Evolutionary conservation across 2,329 filamentous ascomycete species (phyloP), one percentile per base, ranked within the genome.

Genomic region (Aspergillus neoniger): DNA sequence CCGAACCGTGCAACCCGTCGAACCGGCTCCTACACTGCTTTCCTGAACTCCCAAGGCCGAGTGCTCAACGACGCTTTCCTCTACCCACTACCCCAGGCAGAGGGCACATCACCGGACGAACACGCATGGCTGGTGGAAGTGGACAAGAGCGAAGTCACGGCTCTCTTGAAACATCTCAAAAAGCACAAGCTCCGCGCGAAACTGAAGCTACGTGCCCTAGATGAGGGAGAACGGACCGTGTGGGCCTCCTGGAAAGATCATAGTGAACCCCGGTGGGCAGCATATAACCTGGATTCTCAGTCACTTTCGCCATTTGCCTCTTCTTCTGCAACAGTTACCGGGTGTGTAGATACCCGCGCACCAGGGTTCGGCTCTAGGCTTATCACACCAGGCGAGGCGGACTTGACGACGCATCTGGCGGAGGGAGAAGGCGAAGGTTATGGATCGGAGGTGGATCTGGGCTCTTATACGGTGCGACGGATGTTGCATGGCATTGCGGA

Each of bases 61-160:
- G 85, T 99, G 9, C 80, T 97, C 47, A 86, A 94, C 79, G 95
- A 99, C 78, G 90, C 92, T 55, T 96, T 98, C 76, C 82, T 99
- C 51, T 97, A 96, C 80, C 89, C 88, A 0, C 66, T 75, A 79
- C 85, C 64, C 70, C 77, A 49, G 70, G 58, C 69, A 55, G 57
- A 69, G 19, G 68, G 63, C 51, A 65, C 50, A 25, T 52, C 61
- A 5, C 52, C 55, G 10, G 69, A 63, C 48, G 77, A 69, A 58
- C 70, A 71, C 4, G 78, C 82, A 30, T 94, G 90, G 81, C 77
- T 96, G 60, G 83, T 99, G 61, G 95, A 99, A 72, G 90, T 93
- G 12, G 93, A 96, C 76, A 86, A 85, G 5, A 79, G 78, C 4
- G 85, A 92, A 69, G 85, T 86, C 0, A 78, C 83, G 2, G 78